These are phyloP conservation scores for Glomus cerebriforme DNA, from an alignment of 192 early-diverging fungal genomes.

Conservation along the genomic window DNA sequence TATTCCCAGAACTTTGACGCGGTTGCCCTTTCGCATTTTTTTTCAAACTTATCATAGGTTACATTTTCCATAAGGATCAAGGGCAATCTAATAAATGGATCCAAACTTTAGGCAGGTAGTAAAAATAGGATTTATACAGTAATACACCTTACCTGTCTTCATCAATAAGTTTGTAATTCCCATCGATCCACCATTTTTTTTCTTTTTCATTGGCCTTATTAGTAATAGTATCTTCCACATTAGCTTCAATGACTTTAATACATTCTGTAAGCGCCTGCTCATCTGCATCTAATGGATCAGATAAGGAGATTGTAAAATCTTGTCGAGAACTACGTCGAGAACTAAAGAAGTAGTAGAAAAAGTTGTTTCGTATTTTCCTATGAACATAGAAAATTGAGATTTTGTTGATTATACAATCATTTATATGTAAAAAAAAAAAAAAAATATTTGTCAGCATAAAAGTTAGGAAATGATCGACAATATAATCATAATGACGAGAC, in stretches of 20 bases:
- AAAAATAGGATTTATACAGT: neutral
- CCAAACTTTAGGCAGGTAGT: neutral
- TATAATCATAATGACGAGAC: too few relatives aligned
- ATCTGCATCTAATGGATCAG: neutral
- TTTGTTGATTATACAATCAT: too few relatives aligned
- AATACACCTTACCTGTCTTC: neutral
- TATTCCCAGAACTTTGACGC: neutral
- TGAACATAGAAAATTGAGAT: too few relatives aligned
- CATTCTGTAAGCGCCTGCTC: neutral
- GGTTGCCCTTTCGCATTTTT: neutral
- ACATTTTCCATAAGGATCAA: conserved; percentile 6
- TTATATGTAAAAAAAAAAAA: too few relatives aligned
- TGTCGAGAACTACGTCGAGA: too few relatives aligned
- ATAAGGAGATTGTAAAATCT: too few relatives aligned
- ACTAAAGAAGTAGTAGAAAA: too few relatives aligned
- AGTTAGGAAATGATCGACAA: too few relatives aligned
- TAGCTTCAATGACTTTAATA: neutral
- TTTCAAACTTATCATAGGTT: neutral
- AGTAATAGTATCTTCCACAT: conserved; percentile 3
- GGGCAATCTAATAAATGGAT: neutral
- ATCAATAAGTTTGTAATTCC: conserved; percentile 16
- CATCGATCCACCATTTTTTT: conserved; percentile 2
- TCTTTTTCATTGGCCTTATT: conserved; percentile 5
- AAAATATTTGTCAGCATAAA: too few relatives aligned
- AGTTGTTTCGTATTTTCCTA: too few relatives aligned